Percentiles rank a stretch among this genome's conserved stretches.
Evolutionary conservation across 495 filamentous ascomycete genomes (phyloP).

Genomic region (Aspergillus funiculosus): DNA sequence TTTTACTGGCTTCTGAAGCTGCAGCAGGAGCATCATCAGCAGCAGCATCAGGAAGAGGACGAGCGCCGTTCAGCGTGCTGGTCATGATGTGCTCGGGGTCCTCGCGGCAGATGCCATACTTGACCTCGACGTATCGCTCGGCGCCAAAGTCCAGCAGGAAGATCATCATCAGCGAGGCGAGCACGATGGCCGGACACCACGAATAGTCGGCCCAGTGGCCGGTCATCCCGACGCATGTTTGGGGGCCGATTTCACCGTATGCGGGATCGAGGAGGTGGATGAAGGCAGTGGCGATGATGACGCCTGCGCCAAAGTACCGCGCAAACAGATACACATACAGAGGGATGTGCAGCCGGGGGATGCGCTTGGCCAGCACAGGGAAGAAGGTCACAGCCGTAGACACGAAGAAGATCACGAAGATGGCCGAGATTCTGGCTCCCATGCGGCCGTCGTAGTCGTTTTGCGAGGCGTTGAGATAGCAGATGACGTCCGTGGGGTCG

Average conservation of each 20-base stretch:
- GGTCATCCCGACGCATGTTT: slow-evolving; percentile 51
- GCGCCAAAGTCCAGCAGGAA: slow-evolving; percentile 42
- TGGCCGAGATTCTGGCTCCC: slow-evolving; percentile 39
- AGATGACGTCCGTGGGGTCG: slow-evolving; percentile 27
- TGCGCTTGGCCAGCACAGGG: slow-evolving; percentile 48
- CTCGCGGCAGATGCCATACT: slow-evolving; percentile 33
- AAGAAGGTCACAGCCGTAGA: slow-evolving; percentile 50
- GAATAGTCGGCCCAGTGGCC: slow-evolving; percentile 44
- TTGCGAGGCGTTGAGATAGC: slow-evolving; percentile 20
- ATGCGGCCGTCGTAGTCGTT: slow-evolving; percentile 43
- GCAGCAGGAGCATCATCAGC: neutral
- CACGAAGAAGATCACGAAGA: slow-evolving; percentile 41
- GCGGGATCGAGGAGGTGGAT: slow-evolving; percentile 50
- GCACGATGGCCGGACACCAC: slow-evolving; percentile 39
- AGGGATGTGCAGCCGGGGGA: slow-evolving; percentile 38
- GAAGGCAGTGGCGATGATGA: slow-evolving; percentile 70
- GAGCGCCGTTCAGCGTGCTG: slow-evolving; percentile 2
- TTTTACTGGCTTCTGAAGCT: neutral
- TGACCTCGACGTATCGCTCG: slow-evolving; percentile 49
- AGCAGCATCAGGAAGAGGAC: too few relatives aligned
- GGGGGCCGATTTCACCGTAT: slow-evolving; percentile 46
- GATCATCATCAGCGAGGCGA: slow-evolving; percentile 31
- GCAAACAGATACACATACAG: slow-evolving; percentile 65
- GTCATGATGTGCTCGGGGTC: slow-evolving; percentile 3
- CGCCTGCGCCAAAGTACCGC: slow-evolving; percentile 66